Evolutionary conservation across 2,329 filamentous ascomycete species (phyloP).

Genomic region (Leptographium galeiforme): DNA sequence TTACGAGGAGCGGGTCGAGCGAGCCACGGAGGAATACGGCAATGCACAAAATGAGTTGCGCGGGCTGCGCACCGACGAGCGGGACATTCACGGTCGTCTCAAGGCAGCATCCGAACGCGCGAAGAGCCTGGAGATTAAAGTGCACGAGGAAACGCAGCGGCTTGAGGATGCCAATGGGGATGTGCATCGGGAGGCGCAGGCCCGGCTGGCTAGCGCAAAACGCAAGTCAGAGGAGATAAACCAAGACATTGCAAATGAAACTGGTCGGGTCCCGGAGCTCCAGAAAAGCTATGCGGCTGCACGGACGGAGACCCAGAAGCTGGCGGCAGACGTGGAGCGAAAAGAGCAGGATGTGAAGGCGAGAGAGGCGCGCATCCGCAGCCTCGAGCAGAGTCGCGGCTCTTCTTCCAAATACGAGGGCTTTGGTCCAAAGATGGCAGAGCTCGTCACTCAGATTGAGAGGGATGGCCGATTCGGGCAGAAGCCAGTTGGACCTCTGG

Average conservation of each 20-base stretch:
- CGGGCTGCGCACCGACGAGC: slow-evolving; percentile 45
- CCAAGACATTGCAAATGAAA: slow-evolving; percentile 17
- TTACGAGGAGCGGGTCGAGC: slow-evolving; percentile 30
- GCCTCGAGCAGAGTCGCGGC: slow-evolving; percentile 42
- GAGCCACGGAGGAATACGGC: slow-evolving; percentile 38
- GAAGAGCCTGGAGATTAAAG: slow-evolving; percentile 30
- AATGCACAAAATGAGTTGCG: slow-evolving; percentile 12
- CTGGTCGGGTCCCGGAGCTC: slow-evolving; percentile 18
- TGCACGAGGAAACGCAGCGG: slow-evolving; percentile 42
- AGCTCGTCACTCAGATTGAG: slow-evolving; percentile 55
- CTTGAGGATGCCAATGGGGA: slow-evolving; percentile 55
- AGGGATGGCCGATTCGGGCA: slow-evolving; percentile 54
- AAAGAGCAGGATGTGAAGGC: slow-evolving; percentile 42
- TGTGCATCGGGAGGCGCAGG: slow-evolving; percentile 46
- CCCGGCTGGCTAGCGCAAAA: slow-evolving; percentile 43
- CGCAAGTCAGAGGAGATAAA: slow-evolving; percentile 30
- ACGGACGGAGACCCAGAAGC: slow-evolving; percentile 17
- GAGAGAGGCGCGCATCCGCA: slow-evolving; percentile 35
- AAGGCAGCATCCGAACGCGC: slow-evolving; percentile 36
- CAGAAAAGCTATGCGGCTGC: slow-evolving; percentile 20
- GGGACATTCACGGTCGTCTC: slow-evolving; percentile 47
- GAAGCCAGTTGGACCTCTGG: slow-evolving; percentile 74
- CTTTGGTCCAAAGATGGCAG: slow-evolving; percentile 49
- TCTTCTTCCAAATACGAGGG: slow-evolving; percentile 35
- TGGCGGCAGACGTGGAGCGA: slow-evolving; percentile 18